Evolutionary conservation across 1,139 yeast species (phyloP).

Genomic region (Diutina rugosa): DNA sequence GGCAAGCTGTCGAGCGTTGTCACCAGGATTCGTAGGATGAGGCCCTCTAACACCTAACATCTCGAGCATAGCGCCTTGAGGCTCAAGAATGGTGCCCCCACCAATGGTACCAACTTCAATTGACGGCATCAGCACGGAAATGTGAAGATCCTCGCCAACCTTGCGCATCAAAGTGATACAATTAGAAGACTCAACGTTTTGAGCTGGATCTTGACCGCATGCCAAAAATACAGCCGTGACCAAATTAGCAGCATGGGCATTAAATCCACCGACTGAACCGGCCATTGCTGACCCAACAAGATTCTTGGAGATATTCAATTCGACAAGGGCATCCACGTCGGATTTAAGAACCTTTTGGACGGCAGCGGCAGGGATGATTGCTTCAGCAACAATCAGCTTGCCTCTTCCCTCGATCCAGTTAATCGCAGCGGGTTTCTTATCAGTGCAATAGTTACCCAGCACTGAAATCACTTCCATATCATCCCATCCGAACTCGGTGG

Average conservation of each 20-base stretch:
- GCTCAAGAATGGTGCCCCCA: constrained; percentile 95
- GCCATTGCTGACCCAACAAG: constrained; percentile 97
- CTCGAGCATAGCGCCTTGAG: constrained; percentile 95
- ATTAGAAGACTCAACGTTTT: constrained; percentile 92
- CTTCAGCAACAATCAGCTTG: constrained; percentile 96
- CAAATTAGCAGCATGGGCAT: constrained; percentile 94
- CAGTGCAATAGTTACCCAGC: constrained; percentile 96
- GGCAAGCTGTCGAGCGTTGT: constrained; percentile 92
- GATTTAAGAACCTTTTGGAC: constrained; percentile 78
- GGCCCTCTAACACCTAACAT: constrained; percentile 93
- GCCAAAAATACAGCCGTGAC: constrained; percentile 92
- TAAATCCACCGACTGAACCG: constrained; percentile 94
- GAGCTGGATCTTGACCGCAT: constrained; percentile 98
- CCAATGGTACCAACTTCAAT: constrained; percentile 99
- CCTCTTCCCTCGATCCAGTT: constrained; percentile 99
- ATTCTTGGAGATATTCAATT: constrained; percentile 78
- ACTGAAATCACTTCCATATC: constrained; percentile 91
- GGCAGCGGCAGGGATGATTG: constrained; percentile 70
- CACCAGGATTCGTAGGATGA: constrained; percentile 87
- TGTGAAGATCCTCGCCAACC: constrained; percentile 52
- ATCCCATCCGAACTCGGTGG: constrained; percentile 77
- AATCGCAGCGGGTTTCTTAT: constrained; percentile 94
- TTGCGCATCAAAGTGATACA: constrained; percentile 94
- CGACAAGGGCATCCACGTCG: constrained; percentile 85
- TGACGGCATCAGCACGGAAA: constrained; percentile 96